Conservation (phyloP, 495 filamentous ascomycete species). For the Filosporella fistucella region DNA sequence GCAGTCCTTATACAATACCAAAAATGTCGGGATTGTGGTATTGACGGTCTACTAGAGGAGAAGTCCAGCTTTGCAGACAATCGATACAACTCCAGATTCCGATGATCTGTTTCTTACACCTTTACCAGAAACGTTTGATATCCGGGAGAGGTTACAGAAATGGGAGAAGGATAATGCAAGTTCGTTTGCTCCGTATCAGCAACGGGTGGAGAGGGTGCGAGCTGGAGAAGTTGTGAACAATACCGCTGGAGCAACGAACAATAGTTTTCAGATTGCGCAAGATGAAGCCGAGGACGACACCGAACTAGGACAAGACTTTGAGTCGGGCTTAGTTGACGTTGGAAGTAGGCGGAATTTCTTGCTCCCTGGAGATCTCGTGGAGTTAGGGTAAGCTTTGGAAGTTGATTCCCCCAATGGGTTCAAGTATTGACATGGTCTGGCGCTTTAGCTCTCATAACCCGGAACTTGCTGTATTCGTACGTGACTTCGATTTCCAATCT, state of each 20-base stretch:
- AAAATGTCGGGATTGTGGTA: no score
- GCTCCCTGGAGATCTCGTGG: slow-evolving; percentile 69
- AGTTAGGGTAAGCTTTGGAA: slow-evolving; percentile 49
- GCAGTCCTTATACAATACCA: no score
- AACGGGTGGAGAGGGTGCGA: slow-evolving; percentile 30
- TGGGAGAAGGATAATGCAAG: slow-evolving; percentile 39
- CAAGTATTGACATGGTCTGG: no score
- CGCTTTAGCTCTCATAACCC: no score
- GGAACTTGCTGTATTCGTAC: slow-evolving; percentile 65
- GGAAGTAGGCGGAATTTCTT: slow-evolving; percentile 34
- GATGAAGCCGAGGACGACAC: slow-evolving; percentile 33
- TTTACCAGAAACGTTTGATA: slow-evolving; percentile 11
- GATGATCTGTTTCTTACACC: no score
- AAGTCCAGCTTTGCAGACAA: no score
- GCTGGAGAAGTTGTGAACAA: slow-evolving; percentile 27
- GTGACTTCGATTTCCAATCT: slow-evolving; percentile 50
- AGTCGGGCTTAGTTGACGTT: slow-evolving; percentile 34
- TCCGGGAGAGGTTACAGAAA: slow-evolving; percentile 46
- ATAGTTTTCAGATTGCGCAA: neutral
- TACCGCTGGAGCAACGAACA: slow-evolving; percentile 17
- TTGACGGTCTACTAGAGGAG: no score
- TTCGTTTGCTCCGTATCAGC: slow-evolving; percentile 12
- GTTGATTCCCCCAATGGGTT: no score
- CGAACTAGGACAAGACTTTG: slow-evolving; percentile 24
- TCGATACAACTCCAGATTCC: no score